Base-by-base conservation (phyloP, 1,284 basidiomycete species). In the Coniophora puteana region DNA sequence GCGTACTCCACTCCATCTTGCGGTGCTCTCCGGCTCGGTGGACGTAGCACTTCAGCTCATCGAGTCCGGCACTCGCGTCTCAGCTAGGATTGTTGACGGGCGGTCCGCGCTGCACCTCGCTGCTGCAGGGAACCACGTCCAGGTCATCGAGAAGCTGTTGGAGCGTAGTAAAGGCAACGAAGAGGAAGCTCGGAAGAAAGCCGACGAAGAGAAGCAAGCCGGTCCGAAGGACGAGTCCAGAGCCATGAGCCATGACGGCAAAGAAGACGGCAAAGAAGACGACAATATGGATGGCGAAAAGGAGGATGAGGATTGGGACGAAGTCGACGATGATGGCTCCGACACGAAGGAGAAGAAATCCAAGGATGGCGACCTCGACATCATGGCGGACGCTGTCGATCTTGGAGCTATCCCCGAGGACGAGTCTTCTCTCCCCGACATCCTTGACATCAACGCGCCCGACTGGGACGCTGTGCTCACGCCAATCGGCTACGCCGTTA, bases 401-500 rank as follows among this genome's bases (percentile, higher is more conserved):
- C 59, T 71, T 8, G 69, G 69, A 1, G 76, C 47, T 60, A n/a
- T n/a, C n/a, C n/a, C 68, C 13, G 57, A 63, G 5, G 69, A 74
- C 28, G 57, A 59, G 29, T 74, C 74, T 1, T n/a, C n/a, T n/a
- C n/a, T n/a, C n/a, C n/a, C n/a, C n/a, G 78, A 80, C 45, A 61
- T 80, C 27, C 62, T 80, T 21, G 71, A 78, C 32, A 53, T 79
- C 46, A 67, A 78, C 40, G 58, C 64, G 1, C 42, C 66, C 0
- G 78, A 80, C 52, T 82, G 78, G 79, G 78, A 80, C 52, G 67
- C 72, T 41, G 65, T 65, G 4, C 68, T 76, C 45, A 68, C 72
- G 1, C 68, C 79, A 5, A 62, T 80, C n/a, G 61, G 61, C 24
- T 75, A 76, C 47, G 77, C 72, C 3, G 65, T 77, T 28, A 50